Evolutionary conservation across 2,329 filamentous ascomycete genomes (phyloP).

Genomic region (Colletotrichum truncatum): DNA sequence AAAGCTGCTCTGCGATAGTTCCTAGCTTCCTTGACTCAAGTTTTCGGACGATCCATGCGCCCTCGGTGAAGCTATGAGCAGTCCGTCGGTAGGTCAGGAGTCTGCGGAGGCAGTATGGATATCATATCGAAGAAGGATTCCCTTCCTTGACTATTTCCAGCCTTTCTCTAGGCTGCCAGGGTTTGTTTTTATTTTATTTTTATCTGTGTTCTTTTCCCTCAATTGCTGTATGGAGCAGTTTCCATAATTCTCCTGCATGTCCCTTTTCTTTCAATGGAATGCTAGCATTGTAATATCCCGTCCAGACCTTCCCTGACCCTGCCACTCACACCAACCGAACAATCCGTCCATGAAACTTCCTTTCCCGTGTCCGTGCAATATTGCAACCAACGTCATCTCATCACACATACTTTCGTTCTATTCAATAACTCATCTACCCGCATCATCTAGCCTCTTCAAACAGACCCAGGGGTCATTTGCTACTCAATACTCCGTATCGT

Average conservation of each 20-base stretch:
- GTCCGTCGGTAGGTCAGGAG: too few relatives aligned
- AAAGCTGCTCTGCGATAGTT: too few relatives aligned
- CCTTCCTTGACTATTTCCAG: too few relatives aligned
- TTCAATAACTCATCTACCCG: background rate
- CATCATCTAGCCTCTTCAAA: constrained; percentile 12
- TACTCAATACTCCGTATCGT: too few relatives aligned
- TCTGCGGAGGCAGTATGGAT: too few relatives aligned
- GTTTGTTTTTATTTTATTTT: too few relatives aligned
- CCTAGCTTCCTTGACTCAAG: constrained; percentile 8
- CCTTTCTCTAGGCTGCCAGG: too few relatives aligned
- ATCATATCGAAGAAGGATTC: too few relatives aligned
- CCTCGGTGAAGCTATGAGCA: constrained; percentile 2
- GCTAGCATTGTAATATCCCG: background rate
- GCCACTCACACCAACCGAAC: constrained; percentile 5
- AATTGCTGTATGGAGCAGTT: background rate
- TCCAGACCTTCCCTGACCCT: background rate
- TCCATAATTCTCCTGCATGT: background rate
- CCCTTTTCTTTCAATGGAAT: background rate
- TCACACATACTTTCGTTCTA: background rate
- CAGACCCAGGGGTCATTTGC: constrained; percentile 3
- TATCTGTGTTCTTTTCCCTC: background rate
- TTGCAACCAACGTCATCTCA: constrained; percentile 19
- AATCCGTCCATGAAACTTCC: constrained; percentile 19
- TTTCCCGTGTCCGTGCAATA: constrained; percentile 11
- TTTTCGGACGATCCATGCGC: background rate